phyloP scores from a whole-genome alignment of 108 stramenopile species.

The Conticribra weissflogii region DNA sequence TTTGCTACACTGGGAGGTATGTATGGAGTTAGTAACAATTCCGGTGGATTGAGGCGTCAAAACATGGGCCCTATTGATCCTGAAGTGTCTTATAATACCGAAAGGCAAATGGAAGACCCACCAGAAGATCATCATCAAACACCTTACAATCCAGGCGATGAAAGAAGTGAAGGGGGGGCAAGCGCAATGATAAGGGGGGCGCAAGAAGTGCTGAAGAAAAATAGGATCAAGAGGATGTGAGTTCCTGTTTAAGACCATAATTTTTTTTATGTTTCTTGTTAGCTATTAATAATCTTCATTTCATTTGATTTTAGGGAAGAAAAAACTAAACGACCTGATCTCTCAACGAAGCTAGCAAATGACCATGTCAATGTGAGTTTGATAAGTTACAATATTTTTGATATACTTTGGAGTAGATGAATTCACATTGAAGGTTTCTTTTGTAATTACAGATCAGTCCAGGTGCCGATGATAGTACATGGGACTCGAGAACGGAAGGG shows the following conservation, averaged over 20 bases:
- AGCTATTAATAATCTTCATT: too few relatives aligned
- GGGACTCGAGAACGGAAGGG: conserved; percentile 42
- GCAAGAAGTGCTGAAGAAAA: conserved; percentile 56
- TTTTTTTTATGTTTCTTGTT: too few relatives aligned
- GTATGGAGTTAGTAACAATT: not conserved
- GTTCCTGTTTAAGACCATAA: conserved; percentile 9
- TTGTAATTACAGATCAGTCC: conserved; percentile 1
- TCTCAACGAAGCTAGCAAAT: conserved; percentile 18
- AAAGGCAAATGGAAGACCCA: conserved; percentile 9
- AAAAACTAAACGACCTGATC: conserved; percentile 14
- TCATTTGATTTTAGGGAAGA: conserved; percentile 4
- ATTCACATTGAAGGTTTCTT: too few relatives aligned
- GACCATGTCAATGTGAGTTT: not conserved
- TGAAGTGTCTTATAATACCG: conserved; percentile 5
- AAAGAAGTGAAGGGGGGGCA: conserved; percentile 18
- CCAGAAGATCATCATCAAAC: conserved; percentile 7
- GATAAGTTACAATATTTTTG: not conserved
- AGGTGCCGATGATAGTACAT: conserved; percentile 22
- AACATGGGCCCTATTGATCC: not conserved
- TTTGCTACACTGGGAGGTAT: conserved; percentile 23
- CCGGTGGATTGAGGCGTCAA: conserved; percentile 1
- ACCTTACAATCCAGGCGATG: not conserved
- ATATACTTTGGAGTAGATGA: too few relatives aligned
- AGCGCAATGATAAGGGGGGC: conserved; percentile 50
- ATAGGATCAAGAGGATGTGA: conserved; percentile 50